Percentiles rank a stretch among this genome's conserved stretches.
These are phyloP conservation scores for Calonectria multiphialidica DNA, from an alignment of 2,329 filamentous ascomycete species.

Conservation along the genomic window DNA sequence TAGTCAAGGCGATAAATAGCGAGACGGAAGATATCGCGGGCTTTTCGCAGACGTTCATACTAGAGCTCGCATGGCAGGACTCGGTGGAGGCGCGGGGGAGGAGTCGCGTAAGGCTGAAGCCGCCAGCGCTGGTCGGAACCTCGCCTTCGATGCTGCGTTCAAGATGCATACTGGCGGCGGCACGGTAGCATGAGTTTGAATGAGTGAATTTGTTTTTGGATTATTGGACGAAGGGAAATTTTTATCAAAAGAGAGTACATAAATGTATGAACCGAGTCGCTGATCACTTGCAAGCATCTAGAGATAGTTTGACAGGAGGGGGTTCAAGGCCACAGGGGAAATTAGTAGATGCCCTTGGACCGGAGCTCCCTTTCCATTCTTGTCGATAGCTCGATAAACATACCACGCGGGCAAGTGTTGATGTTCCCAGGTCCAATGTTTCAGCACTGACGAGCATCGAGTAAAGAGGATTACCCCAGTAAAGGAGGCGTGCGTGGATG, in stretches of 20 bases:
- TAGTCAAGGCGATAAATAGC: constrained; percentile 29
- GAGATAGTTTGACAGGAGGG: background rate
- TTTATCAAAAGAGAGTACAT: background rate
- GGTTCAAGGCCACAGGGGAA: constrained; percentile 9
- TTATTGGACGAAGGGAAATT: background rate
- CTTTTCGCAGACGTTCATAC: constrained; percentile 40
- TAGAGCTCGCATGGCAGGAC: constrained; percentile 27
- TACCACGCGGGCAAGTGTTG: constrained; percentile 20
- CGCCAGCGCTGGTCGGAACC: constrained; percentile 19
- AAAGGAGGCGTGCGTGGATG: constrained; percentile 10
- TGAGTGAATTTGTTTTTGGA: background rate
- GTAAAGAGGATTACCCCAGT: constrained; percentile 15
- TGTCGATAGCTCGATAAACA: constrained; percentile 24
- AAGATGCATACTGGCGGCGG: constrained; percentile 30
- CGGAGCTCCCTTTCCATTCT: constrained; percentile 19
- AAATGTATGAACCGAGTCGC: constrained; percentile 4
- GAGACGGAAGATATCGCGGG: constrained; percentile 28
- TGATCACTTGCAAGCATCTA: background rate
- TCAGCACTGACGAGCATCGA: constrained; percentile 28
- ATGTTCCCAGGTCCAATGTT: constrained; percentile 33
- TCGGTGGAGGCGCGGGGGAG: constrained; percentile 34
- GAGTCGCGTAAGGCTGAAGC: constrained; percentile 31
- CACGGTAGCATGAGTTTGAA: constrained; percentile 16
- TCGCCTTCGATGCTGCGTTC: constrained; percentile 15
- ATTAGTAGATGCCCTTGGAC: constrained; percentile 14